phyloP scores from a whole-genome alignment of 2,329 filamentous ascomycete species.

The Cladosporium sp. region DNA sequence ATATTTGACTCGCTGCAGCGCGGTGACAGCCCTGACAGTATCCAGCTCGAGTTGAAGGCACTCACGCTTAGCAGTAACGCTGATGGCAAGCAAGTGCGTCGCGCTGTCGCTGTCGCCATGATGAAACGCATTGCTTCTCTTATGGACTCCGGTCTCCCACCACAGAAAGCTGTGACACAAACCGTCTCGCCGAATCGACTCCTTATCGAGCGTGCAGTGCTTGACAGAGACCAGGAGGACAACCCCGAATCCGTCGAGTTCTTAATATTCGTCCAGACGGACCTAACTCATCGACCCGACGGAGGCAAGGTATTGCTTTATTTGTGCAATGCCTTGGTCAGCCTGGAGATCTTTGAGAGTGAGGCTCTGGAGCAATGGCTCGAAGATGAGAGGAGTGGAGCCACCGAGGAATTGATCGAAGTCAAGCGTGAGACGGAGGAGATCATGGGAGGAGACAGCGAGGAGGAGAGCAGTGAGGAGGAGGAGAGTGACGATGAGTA shows the following conservation, averaged over 20 bases:
- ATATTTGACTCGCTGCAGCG: constrained; percentile 80
- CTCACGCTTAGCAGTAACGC: constrained; percentile 89
- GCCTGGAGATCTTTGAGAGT: constrained; percentile 79
- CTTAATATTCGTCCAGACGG: constrained; percentile 73
- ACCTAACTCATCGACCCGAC: constrained; percentile 63
- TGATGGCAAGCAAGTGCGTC: constrained; percentile 81
- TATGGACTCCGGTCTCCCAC: constrained; percentile 40
- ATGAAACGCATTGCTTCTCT: constrained; percentile 76
- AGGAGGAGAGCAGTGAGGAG: constrained; percentile 63
- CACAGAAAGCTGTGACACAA: constrained; percentile 39
- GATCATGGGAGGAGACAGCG: constrained; percentile 70
- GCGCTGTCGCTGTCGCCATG: constrained; percentile 80
- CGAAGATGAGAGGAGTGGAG: constrained; percentile 66
- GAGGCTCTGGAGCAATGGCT: constrained; percentile 89
- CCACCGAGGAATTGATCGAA: constrained; percentile 63
- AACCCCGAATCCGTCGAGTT: constrained; percentile 80
- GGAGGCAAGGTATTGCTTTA: constrained; percentile 69
- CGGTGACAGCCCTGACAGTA: constrained; percentile 71
- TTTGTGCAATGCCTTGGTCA: constrained; percentile 78
- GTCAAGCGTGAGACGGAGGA: constrained; percentile 74
- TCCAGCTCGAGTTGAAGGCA: constrained; percentile 89
- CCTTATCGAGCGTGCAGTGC: constrained; percentile 56
- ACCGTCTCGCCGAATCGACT: constrained; percentile 52
- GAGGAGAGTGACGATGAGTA: constrained; percentile 36
- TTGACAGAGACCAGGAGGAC: constrained; percentile 43